phyloP scores from a whole-genome alignment of 2,329 filamentous ascomycete species.

The Kalaharituber pfeilii region DNA sequence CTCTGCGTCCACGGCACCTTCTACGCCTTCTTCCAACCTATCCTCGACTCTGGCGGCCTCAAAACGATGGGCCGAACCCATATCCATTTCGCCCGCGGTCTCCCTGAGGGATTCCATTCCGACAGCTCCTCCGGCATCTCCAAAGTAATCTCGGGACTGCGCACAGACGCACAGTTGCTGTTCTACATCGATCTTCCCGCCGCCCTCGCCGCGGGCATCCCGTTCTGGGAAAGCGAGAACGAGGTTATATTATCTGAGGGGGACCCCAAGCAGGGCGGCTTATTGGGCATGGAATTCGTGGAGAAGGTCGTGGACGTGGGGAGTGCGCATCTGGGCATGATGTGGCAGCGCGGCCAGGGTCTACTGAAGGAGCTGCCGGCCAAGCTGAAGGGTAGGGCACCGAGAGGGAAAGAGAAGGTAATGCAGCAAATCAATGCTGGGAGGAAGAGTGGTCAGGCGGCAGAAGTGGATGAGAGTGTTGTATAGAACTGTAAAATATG shows the following conservation, averaged over 20 bases:
- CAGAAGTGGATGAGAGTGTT: too few relatives aligned
- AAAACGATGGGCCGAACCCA: conserved; percentile 70
- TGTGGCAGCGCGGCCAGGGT: conserved; percentile 50
- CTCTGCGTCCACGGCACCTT: conserved; percentile 78
- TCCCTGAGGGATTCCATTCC: conserved; percentile 26
- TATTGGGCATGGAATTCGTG: conserved; percentile 48
- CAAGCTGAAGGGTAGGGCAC: conserved; percentile 31
- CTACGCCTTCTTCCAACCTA: conserved; percentile 58
- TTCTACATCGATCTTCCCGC: conserved; percentile 56
- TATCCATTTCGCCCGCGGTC: conserved; percentile 69
- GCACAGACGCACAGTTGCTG: conserved; percentile 56
- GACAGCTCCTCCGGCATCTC: conserved; percentile 15
- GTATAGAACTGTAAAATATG: too few relatives aligned
- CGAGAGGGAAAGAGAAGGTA: conserved; percentile 29
- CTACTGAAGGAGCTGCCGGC: conserved; percentile 49
- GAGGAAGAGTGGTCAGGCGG: neutral
- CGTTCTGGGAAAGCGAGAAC: conserved; percentile 59
- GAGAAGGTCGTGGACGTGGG: conserved; percentile 42
- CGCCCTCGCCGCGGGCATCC: conserved; percentile 42
- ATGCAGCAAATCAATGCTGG: conserved; percentile 8
- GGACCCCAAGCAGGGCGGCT: conserved; percentile 36
- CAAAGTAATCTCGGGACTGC: conserved; percentile 52
- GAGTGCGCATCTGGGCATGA: conserved; percentile 38
- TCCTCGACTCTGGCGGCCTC: conserved; percentile 60
- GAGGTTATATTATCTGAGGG: conserved; percentile 52